phyloP scores from a whole-genome alignment of 2,329 filamentous ascomycete species.

The Trichoderma citrinoviride region DNA sequence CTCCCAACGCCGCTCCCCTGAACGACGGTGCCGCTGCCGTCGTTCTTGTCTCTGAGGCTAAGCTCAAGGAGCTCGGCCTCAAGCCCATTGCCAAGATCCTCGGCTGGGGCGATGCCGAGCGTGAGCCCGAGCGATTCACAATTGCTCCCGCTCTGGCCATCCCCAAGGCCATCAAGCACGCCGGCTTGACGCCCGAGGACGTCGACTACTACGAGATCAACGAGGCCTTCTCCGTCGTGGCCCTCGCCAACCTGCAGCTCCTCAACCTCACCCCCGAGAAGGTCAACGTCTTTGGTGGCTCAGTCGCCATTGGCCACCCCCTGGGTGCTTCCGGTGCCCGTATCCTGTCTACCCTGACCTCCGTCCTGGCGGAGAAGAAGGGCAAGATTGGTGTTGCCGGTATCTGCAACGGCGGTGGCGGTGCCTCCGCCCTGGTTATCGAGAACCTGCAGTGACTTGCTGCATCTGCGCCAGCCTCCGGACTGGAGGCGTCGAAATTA shows the following conservation, averaged over 20 bases:
- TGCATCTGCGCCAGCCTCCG: background rate
- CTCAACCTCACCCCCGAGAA: slow-evolving; percentile 75
- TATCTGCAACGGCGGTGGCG: slow-evolving; percentile 97
- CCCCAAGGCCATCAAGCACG: slow-evolving; percentile 96
- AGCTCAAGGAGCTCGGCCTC: slow-evolving; percentile 85
- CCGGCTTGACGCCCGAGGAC: slow-evolving; percentile 71
- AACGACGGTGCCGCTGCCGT: slow-evolving; percentile 93
- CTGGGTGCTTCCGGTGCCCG: slow-evolving; percentile 91
- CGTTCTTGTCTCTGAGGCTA: slow-evolving; percentile 90
- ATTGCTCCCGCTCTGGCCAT: slow-evolving; percentile 90
- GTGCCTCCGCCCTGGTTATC: slow-evolving; percentile 89
- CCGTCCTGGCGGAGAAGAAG: slow-evolving; percentile 85
- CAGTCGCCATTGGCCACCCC: slow-evolving; percentile 93
- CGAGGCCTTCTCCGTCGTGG: slow-evolving; percentile 96
- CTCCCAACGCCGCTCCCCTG: slow-evolving; percentile 92
- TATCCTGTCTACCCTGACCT: slow-evolving; percentile 85
- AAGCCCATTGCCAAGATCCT: slow-evolving; percentile 95
- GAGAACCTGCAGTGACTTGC: slow-evolving; percentile 62
- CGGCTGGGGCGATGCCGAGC: slow-evolving; percentile 93
- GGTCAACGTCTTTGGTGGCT: slow-evolving; percentile 93
- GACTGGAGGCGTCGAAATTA: slow-evolving; percentile 17
- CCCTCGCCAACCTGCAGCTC: slow-evolving; percentile 93
- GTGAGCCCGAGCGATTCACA: slow-evolving; percentile 92
- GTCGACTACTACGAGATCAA: slow-evolving; percentile 98
- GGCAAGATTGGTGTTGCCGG: slow-evolving; percentile 91